Evolutionary conservation across 2,329 filamentous ascomycete species (phyloP), one percentile per base, ranked within the genome.

Genomic region (Decorospora gaudefroyi): DNA sequence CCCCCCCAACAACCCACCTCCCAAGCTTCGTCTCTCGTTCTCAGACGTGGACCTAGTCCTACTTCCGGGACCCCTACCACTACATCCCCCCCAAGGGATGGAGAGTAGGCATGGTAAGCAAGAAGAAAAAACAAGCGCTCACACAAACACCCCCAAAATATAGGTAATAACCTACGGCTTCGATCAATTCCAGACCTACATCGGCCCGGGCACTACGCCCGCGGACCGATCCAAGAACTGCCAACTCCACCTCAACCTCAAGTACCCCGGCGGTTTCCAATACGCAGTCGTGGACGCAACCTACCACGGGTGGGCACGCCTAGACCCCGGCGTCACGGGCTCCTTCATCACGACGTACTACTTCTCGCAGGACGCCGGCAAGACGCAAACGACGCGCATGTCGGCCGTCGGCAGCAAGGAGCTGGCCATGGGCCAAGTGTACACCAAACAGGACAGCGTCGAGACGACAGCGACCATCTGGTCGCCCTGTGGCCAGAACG

Each of bases 371-470:
- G 62, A 67, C 43, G 63, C 64, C 5, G 49, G 44, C 18, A 64
- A 54, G 46, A 67, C 64, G 40, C 52, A 55, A 42, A 57, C 51
- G 8, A 67, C 63, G 33, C 54, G 57, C 26, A 62, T 60, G 51
- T 45, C 47, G 1, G 57, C 49, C n/a, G 37, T 22, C 0, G 64
- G 64, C 34, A 59, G 75, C 60, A 67, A 62, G 10, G 71, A 70
- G 13, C 74, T 76, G 21, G 58, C 53, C 34, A 59, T 63, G 27
- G 69, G 61, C 37, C 55, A 64, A 22, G 64, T 78, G 62, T 79
- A 78, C 66, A 65, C 66, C 51, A 73, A 75, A 64, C 70, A 71
- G 33, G 76, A 78, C 58, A 57, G 59, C 9, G 46, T 68, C 30
- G 65, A 68, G 56, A 66, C 65, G 10, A 67, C 64, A 0, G 61